Percentiles rank a stretch among this genome's conserved stretches.
Conservation (phyloP, 805 yeast genomes). For the Wickerhamomyces canadensis region DNA sequence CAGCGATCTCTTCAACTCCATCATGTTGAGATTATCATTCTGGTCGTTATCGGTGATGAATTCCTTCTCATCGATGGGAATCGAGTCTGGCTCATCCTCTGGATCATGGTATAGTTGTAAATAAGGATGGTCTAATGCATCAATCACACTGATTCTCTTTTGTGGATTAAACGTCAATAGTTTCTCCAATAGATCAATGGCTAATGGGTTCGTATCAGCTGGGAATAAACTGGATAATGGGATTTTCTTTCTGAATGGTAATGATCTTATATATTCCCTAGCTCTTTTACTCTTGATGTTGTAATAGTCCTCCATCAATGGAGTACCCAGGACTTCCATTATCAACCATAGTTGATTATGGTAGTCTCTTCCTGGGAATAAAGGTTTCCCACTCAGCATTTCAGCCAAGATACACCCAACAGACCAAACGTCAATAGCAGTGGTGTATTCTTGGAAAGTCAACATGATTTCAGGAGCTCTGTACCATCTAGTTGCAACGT, state of each 20-base stretch:
- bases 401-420: constrained; percentile 77
- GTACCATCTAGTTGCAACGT: constrained; percentile 83
- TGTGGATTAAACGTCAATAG: constrained; percentile 69
- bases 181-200: constrained; percentile 60
- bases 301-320: constrained; percentile 65
- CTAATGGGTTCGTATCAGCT: constrained; percentile 39
- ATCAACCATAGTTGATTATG: constrained; percentile 62
- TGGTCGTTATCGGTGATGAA: constrained; percentile 27
- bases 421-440: constrained; percentile 78
- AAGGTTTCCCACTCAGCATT: constrained; percentile 49
- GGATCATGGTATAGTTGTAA: constrained; percentile 63
- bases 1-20: constrained; percentile 68
- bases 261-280: constrained; percentile 65
- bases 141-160: constrained; percentile 67
- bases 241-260: constrained; percentile 55
- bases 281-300: constrained; percentile 72
- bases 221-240: constrained; percentile 47
- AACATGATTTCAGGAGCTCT: constrained; percentile 83
- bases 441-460: constrained; percentile 63
- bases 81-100: constrained; percentile 57
- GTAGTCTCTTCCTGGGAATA: constrained; percentile 74
- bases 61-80: constrained; percentile 33
- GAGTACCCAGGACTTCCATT: constrained; percentile 67
- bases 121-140: constrained; percentile 73
- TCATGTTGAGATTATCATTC: constrained; percentile 64